A percentile compares a stretch with the other conserved stretches of the same genome.
These are phyloP conservation scores for Lichina pygmaea DNA, from an alignment of 495 filamentous ascomycete genomes.

Conservation along the genomic window DNA sequence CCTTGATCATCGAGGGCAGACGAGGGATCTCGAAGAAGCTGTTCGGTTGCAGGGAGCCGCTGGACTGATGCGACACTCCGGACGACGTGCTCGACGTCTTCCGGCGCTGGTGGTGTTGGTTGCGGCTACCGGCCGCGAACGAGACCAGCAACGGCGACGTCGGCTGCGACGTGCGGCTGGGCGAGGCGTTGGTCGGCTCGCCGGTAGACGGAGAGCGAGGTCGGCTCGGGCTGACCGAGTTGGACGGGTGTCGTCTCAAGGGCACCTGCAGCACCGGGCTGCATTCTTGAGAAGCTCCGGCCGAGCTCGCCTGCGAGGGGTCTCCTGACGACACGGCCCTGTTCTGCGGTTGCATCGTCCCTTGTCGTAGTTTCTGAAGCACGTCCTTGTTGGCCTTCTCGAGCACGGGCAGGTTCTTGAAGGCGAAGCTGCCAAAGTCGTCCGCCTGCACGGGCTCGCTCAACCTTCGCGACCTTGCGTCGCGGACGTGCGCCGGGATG, in stretches of 20 bases:
- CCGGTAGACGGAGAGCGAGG: slow-evolving; percentile 63
- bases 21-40: slow-evolving; percentile 45
- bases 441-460: slow-evolving; percentile 75
- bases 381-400: slow-evolving; percentile 98
- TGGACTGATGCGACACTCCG: slow-evolving; percentile 52
- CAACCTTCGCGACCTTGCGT: slow-evolving; percentile 58
- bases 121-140: slow-evolving; percentile 57
- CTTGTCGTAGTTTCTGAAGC: slow-evolving; percentile 78
- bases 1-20: slow-evolving; percentile 27
- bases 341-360: slow-evolving; percentile 25
- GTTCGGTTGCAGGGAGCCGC: slow-evolving; percentile 42
- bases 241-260: slow-evolving; percentile 60
- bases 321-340: slow-evolving; percentile 14
- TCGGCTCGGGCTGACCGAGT: slow-evolving; percentile 35
- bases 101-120: slow-evolving; percentile 39
- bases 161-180: slow-evolving; percentile 68
- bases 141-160: slow-evolving; percentile 84
- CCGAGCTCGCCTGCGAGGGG: slow-evolving; percentile 17
- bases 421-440: slow-evolving; percentile 89
- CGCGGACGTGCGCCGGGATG: slow-evolving; percentile 86
- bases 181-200: slow-evolving; percentile 60
- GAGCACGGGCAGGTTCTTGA: slow-evolving; percentile 88
- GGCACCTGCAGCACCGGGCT: slow-evolving; percentile 62
- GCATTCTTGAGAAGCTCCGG: slow-evolving; percentile 47
- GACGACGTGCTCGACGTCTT: slow-evolving; percentile 78